Conservation (phyloP, 1,139 yeast genomes). For the Magnusiomyces fungicola region DNA sequence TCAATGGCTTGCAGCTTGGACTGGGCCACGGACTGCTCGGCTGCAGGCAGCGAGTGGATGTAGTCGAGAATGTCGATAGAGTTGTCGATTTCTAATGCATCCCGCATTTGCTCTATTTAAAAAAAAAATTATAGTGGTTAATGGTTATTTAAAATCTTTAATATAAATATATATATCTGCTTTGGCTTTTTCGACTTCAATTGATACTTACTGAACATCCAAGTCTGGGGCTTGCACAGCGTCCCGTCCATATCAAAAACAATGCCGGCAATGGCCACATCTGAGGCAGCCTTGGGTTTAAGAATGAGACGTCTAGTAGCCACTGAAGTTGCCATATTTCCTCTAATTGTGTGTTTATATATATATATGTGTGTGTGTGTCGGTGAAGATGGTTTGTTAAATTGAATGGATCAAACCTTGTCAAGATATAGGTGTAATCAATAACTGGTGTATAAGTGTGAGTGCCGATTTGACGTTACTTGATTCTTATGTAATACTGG, state of each 20-base stretch:
- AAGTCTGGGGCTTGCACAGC: slow-evolving; percentile 54
- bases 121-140: neutral
- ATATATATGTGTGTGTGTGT: no score
- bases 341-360: no score
- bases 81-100: slow-evolving; percentile 44
- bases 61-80: slow-evolving; percentile 45
- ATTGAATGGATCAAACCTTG: no score
- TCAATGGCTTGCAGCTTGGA: slow-evolving; percentile 44
- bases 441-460: no score
- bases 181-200: neutral
- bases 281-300: slow-evolving; percentile 29
- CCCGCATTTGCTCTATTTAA: slow-evolving; percentile 46
- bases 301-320: slow-evolving; percentile 26
- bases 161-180: neutral
- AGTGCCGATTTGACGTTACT: no score
- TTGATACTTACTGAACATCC: slow-evolving; percentile 45
- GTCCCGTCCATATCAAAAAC: slow-evolving; percentile 71
- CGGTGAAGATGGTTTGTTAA: no score
- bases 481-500: no score
- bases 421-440: no score
- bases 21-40: slow-evolving; percentile 40
- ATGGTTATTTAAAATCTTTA: neutral
- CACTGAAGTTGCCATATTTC: neutral
- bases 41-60: slow-evolving; percentile 38
- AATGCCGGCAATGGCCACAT: slow-evolving; percentile 40